phyloP scores from a whole-genome alignment of 768 basidiomycete genomes.

The Mrakia gelida region DNA sequence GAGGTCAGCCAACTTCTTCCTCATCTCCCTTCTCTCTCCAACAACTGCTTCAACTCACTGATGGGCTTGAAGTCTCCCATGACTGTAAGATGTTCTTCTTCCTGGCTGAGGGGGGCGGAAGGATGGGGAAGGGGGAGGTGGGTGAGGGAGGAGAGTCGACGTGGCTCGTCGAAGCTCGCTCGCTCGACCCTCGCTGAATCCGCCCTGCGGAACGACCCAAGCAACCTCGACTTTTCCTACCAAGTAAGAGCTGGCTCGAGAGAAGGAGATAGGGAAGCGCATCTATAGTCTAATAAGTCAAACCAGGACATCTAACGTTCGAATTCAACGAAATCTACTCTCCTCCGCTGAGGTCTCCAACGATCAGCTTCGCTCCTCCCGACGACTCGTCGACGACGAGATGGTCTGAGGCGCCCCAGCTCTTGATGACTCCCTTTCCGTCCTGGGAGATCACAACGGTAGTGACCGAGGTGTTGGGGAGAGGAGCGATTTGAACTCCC shows the following conservation, averaged over 20 bases:
- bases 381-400: neutral
- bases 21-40: neutral
- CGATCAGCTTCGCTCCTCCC: neutral
- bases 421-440: neutral
- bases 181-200: neutral
- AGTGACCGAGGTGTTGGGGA: slow-evolving; percentile 12
- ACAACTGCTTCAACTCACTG: slow-evolving; percentile 33
- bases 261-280: neutral
- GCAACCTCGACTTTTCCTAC: neutral
- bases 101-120: slow-evolving; percentile 15
- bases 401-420: slow-evolving; percentile 5
- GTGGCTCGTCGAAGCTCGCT: neutral
- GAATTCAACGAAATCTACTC: neutral
- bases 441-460: neutral
- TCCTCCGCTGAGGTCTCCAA: slow-evolving; percentile 19
- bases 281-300: neutral
- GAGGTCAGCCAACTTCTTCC: neutral
- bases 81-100: slow-evolving; percentile 16
- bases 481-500: neutral
- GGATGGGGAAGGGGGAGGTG: slow-evolving; percentile 4
- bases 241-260: neutral
- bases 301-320: too few species aligned
- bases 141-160: neutral
- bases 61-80: slow-evolving; percentile 46
- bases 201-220: too few species aligned